phyloP scores from a whole-genome alignment of 164 flowering plant species.

The Nymphaea colorata region DNA sequence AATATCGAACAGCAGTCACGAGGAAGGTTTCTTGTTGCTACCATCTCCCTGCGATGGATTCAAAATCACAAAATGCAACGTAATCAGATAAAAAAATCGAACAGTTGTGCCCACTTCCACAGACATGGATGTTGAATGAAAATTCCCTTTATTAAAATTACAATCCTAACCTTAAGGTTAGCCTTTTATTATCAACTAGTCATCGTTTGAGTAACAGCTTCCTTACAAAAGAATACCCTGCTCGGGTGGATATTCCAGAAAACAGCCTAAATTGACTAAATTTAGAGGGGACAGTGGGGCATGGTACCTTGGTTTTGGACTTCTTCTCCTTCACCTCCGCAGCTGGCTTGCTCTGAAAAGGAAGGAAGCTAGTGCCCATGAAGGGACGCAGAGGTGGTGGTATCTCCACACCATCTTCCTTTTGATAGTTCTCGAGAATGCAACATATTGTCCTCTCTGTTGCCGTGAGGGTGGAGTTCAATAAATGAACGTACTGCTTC shows the following conservation, averaged over 20 bases:
- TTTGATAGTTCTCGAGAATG: conserved; percentile 87
- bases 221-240: neutral
- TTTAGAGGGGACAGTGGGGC: neutral
- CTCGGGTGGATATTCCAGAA: neutral
- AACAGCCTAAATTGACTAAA: neutral
- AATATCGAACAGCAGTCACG: neutral
- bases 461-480: conserved; percentile 93
- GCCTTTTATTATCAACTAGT: neutral
- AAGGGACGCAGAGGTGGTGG: conserved; percentile 50
- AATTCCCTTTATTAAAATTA: neutral
- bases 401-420: conserved; percentile 74
- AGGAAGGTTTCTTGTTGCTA: neutral
- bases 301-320: conserved; percentile 30
- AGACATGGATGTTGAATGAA: neutral
- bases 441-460: conserved; percentile 93
- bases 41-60: neutral
- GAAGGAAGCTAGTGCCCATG: conserved; percentile 70
- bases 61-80: neutral
- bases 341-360: conserved; percentile 40
- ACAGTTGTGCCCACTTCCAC: neutral
- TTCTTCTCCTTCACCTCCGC: conserved; percentile 64
- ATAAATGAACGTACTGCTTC: conserved; percentile 74
- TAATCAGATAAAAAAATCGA: neutral
- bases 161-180: neutral
- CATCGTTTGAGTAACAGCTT: neutral